Base-by-base conservation (phyloP, 164 flowering plant species). In the Piper longum region DNA sequence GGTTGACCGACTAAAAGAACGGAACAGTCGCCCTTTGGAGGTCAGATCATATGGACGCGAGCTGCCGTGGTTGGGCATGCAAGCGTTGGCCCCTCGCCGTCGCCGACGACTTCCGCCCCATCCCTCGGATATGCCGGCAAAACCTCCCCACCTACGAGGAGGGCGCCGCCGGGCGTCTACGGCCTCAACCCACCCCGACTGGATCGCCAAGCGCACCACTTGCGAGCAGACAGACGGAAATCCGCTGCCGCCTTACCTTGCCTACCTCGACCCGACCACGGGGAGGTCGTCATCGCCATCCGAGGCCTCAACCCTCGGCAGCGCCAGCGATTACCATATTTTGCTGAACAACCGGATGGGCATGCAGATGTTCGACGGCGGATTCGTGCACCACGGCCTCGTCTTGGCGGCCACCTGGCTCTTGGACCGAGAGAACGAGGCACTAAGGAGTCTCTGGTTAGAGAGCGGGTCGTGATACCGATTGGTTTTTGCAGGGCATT, bases 361-460 rank as follows among this genome's bases (percentile, higher is more conserved):
- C 0, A 74, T 62, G 83, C 82, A 78, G 81, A 86, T 75, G 86
- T 89, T 87, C 67, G 98, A 83, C 45, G 96, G 98, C 0, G 98
- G 98, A 5, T 89, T 69, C 59, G 96, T 86, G 6, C 96, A 89
- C 61, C 79, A 83, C 44, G 96, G 98, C 26, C 67, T 91, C 69
- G 70, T 91, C 64, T 82, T 85, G 48, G 79, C 95, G 11, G 98
- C 98, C 7, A 48, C 56, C 16, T 91, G 96, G 92, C 54, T 91
- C 66, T 65, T 91, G 62, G 71, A 80, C 39, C 66, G 74, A 54
- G 98, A 91, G 56, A 68, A 75, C 3, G 89, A 84, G 63, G 77
- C 80, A 42, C 66, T 89, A 57, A 73, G 62, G 70, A 45, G 67
- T 19, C 59, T 87, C 41, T 87, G 93, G 90, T 54, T 70, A 4